These are phyloP conservation scores for Periglandula ipomoeae DNA, from an alignment of 2,329 filamentous ascomycete species.

Conservation along the genomic window DNA sequence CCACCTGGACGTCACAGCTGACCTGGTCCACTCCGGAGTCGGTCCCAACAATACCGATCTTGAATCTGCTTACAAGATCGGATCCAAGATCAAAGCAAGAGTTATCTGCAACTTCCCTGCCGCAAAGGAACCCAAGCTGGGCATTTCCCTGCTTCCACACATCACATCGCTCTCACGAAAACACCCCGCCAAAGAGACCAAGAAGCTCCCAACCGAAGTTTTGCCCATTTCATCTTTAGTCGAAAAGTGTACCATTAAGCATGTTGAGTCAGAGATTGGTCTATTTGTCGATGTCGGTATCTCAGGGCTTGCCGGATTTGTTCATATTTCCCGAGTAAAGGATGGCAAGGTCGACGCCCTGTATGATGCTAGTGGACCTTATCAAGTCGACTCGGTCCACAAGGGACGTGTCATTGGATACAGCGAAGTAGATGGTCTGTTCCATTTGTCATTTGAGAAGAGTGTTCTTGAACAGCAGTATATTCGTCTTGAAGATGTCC, in stretches of 20 bases:
- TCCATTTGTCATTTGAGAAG: slow-evolving; percentile 75
- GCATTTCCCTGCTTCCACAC: slow-evolving; percentile 82
- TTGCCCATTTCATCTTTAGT: slow-evolving; percentile 68
- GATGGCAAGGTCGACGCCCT: slow-evolving; percentile 83
- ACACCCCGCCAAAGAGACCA: slow-evolving; percentile 22
- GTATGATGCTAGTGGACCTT: slow-evolving; percentile 66
- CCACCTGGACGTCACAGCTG: slow-evolving; percentile 80
- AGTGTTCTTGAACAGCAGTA: slow-evolving; percentile 79
- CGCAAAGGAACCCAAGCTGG: slow-evolving; percentile 71
- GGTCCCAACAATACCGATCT: slow-evolving; percentile 62
- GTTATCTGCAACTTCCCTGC: slow-evolving; percentile 81
- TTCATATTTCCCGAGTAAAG: slow-evolving; percentile 87
- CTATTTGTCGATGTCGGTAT: slow-evolving; percentile 65
- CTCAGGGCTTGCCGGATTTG: slow-evolving; percentile 67
- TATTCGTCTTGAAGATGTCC: slow-evolving; percentile 83
- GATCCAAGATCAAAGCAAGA: slow-evolving; percentile 75
- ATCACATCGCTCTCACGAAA: slow-evolving; percentile 54
- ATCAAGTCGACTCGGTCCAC: slow-evolving; percentile 69
- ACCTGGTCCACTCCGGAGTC: slow-evolving; percentile 78
- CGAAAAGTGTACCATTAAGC: slow-evolving; percentile 67
- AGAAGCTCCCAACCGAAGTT: slow-evolving; percentile 44
- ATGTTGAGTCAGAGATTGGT: slow-evolving; percentile 72
- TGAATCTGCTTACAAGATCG: slow-evolving; percentile 70
- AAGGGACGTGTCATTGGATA: slow-evolving; percentile 77
- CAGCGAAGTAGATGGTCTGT: slow-evolving; percentile 78